phyloP scores from a whole-genome alignment of 2,329 filamentous ascomycete species.

The Talaromyces sp. region DNA sequence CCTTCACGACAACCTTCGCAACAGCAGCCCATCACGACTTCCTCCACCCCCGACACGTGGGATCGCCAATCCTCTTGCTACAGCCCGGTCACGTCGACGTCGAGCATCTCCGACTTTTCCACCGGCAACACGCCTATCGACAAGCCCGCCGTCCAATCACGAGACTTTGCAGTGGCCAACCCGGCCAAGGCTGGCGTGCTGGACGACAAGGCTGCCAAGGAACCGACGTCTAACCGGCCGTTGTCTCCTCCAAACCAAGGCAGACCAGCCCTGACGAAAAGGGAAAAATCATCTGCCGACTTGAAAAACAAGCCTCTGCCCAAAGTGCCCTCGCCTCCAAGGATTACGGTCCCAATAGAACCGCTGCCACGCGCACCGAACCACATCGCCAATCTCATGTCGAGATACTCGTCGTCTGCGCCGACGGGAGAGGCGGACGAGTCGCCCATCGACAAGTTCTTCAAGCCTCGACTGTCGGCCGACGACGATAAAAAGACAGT shows the following conservation, averaged over 20 bases:
- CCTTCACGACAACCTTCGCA: neutral
- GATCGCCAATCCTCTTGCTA: neutral
- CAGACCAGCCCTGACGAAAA: neutral
- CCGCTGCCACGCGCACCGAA: neutral
- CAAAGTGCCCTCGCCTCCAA: constrained; percentile 19
- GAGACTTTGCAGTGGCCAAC: neutral
- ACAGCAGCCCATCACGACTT: constrained; percentile 21
- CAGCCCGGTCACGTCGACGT: constrained; percentile 7
- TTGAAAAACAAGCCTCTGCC: constrained; percentile 38
- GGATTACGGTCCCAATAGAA: constrained; percentile 6
- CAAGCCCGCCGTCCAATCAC: neutral
- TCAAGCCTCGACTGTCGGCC: neutral
- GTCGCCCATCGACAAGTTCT: constrained; percentile 3
- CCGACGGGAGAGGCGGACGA: neutral
- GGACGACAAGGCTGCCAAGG: neutral
- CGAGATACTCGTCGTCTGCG: constrained; percentile 5
- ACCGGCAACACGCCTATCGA: constrained; percentile 1
- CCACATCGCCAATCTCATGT: constrained; percentile 5
- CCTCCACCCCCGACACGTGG: constrained; percentile 10
- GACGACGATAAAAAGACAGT: constrained; percentile 16
- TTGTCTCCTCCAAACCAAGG: neutral
- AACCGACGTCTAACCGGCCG: neutral
- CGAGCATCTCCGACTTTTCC: constrained; percentile 2
- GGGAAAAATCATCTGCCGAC: constrained; percentile 10
- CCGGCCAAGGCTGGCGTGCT: neutral